phyloP scores from a whole-genome alignment of 2,329 filamentous ascomycete species.

The Capronia coronata region DNA sequence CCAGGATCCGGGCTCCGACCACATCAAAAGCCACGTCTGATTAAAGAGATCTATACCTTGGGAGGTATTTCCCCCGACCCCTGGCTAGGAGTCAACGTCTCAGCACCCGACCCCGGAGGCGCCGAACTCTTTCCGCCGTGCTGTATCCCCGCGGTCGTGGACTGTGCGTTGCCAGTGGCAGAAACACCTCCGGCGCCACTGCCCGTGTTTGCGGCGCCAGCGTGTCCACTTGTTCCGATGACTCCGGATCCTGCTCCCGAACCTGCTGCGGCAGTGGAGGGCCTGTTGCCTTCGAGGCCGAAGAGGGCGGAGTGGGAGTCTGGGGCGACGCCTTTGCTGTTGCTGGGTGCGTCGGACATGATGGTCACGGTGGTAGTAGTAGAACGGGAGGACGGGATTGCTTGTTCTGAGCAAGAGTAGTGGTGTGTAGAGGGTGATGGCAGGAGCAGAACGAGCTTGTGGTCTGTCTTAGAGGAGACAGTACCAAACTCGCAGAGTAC shows the following conservation, averaged over 20 bases:
- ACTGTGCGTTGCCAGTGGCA: constrained; percentile 1
- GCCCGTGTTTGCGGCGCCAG: constrained; percentile 15
- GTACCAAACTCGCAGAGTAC: no score
- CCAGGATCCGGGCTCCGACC: no score
- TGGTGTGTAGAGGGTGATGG: no score
- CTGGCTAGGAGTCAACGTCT: constrained; percentile 17
- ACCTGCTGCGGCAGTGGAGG: constrained; percentile 21
- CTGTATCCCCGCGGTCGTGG: constrained; percentile 13
- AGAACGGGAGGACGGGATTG: background rate
- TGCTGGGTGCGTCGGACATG: background rate
- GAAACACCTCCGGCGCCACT: background rate
- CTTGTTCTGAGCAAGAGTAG: no score
- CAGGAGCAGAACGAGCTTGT: no score
- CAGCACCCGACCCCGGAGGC: constrained; percentile 19
- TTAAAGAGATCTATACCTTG: background rate
- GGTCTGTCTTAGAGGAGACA: no score
- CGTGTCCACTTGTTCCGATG: constrained; percentile 23
- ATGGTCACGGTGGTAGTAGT: no score
- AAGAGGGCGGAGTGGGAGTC: constrained; percentile 24
- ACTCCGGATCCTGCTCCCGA: constrained; percentile 23
- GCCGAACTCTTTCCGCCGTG: constrained; percentile 9
- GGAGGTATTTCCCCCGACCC: constrained; percentile 15
- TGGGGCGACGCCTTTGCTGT: constrained; percentile 1
- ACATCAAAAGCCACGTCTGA: background rate
- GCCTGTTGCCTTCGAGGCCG: constrained; percentile 20